phyloP scores from a whole-genome alignment of 257 asterid species.

The Przewalskia tangutica region DNA sequence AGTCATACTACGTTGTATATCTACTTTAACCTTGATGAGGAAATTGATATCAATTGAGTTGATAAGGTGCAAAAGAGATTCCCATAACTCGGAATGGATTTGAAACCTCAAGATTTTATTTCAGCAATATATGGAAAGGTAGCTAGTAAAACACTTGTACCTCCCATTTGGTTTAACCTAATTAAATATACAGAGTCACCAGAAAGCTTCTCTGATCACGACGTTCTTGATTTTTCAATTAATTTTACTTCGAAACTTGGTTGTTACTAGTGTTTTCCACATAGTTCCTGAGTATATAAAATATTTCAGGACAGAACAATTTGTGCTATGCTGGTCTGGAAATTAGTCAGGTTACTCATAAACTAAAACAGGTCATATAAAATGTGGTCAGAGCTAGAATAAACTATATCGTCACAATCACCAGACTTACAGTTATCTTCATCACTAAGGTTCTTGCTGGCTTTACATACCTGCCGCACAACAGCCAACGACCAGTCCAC shows the following conservation, averaged over 20 bases:
- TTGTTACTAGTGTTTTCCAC: neutral
- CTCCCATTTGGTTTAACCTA: neutral
- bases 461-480: conserved; percentile 69
- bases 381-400: neutral
- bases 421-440: neutral
- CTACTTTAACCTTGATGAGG: neutral
- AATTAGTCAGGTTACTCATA: neutral
- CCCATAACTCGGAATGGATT: neutral
- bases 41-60: neutral
- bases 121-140: neutral
- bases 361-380: neutral
- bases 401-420: neutral
- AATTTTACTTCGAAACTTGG: neutral
- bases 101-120: neutral
- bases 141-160: neutral
- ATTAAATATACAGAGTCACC: neutral
- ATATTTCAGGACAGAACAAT: neutral
- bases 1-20: neutral
- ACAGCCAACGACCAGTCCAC: conserved; percentile 71
- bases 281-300: neutral
- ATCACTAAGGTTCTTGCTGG: neutral
- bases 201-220: neutral
- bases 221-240: neutral
- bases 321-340: neutral
- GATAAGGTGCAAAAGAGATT: neutral